Evolutionary conservation across 2,329 filamentous ascomycete species (phyloP).

Genomic region (Fusarium beomiforme): DNA sequence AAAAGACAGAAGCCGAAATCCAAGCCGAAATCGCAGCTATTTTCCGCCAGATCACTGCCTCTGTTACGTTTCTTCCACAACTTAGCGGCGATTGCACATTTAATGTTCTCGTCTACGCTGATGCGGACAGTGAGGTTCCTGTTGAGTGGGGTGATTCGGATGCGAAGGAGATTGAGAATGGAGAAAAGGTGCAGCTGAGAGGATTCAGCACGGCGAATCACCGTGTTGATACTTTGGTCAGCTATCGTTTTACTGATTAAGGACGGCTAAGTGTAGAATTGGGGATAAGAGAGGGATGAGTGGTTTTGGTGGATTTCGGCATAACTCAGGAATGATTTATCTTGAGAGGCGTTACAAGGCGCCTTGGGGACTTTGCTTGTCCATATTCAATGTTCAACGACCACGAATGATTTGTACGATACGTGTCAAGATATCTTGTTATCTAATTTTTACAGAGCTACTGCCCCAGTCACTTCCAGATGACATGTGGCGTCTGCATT

Average conservation of each 20-base stretch:
- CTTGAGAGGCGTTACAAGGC: constrained; percentile 38
- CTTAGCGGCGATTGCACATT: constrained; percentile 93
- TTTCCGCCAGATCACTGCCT: constrained; percentile 97
- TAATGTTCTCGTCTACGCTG: constrained; percentile 97
- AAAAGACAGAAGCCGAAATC: constrained; percentile 94
- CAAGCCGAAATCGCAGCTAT: constrained; percentile 96
- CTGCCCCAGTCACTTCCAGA: background rate
- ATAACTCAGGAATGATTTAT: constrained; percentile 5
- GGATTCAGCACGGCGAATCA: constrained; percentile 97
- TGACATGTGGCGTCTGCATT: background rate
- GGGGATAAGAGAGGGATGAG: background rate
- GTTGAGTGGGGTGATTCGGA: constrained; percentile 99
- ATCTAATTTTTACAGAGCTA: constrained; percentile 16
- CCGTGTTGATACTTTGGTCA: constrained; percentile 93
- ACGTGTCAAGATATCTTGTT: constrained; percentile 29
- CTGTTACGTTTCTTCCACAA: constrained; percentile 95
- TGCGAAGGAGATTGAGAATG: constrained; percentile 94
- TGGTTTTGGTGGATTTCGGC: constrained; percentile 12
- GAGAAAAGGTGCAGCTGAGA: constrained; percentile 92
- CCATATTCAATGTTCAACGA: constrained; percentile 11
- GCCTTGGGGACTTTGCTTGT: constrained; percentile 12
- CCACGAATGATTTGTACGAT: constrained; percentile 36
- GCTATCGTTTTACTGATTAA: constrained; percentile 72
- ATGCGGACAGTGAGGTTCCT: constrained; percentile 94
- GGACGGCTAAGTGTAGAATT: background rate